Evolutionary conservation across 1,284 basidiomycete genomes (phyloP).

Genomic region (Vanrija humicola): DNA sequence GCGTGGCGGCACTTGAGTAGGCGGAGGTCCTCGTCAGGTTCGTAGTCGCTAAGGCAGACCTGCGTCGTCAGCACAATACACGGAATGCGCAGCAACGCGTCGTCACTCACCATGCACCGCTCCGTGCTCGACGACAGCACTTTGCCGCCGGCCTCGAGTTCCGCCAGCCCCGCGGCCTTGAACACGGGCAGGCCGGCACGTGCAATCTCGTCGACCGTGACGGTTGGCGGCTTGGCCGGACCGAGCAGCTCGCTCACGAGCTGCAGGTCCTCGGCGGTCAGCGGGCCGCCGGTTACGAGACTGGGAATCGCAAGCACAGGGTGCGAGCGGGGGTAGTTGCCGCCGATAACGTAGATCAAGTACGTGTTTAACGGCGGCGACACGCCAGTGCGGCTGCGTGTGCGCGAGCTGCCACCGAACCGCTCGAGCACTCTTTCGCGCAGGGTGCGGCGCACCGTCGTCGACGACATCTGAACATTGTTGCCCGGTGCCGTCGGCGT

Average conservation of each 20-base stretch:
- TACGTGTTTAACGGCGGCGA: slow-evolving; percentile 36
- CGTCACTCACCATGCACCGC: slow-evolving; percentile 56
- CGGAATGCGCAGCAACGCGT: not conserved
- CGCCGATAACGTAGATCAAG: slow-evolving; percentile 55
- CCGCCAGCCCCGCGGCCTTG: slow-evolving; percentile 55
- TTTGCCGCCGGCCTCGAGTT: slow-evolving; percentile 59
- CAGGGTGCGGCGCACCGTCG: slow-evolving; percentile 17
- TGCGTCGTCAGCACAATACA: slow-evolving; percentile 53
- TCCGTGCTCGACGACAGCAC: slow-evolving; percentile 73
- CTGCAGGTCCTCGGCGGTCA: slow-evolving; percentile 62
- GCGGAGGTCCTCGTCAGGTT: slow-evolving; percentile 66
- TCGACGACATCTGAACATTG: no score
- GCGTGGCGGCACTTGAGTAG: slow-evolving; percentile 75
- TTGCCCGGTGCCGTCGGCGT: not conserved
- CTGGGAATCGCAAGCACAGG: slow-evolving; percentile 73
- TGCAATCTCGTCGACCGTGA: slow-evolving; percentile 72
- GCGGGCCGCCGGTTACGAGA: slow-evolving; percentile 56
- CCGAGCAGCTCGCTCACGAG: slow-evolving; percentile 58
- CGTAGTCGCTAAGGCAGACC: slow-evolving; percentile 80
- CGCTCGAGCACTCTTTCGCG: slow-evolving; percentile 28
- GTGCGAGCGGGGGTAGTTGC: slow-evolving; percentile 79
- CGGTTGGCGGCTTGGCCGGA: slow-evolving; percentile 59
- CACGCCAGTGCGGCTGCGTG: slow-evolving; percentile 2
- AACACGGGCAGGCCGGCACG: slow-evolving; percentile 71
- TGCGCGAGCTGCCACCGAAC: slow-evolving; percentile 8